Evolutionary conservation across 2,329 filamentous ascomycete species (phyloP).

Genomic region (Pezicula radicicola): DNA sequence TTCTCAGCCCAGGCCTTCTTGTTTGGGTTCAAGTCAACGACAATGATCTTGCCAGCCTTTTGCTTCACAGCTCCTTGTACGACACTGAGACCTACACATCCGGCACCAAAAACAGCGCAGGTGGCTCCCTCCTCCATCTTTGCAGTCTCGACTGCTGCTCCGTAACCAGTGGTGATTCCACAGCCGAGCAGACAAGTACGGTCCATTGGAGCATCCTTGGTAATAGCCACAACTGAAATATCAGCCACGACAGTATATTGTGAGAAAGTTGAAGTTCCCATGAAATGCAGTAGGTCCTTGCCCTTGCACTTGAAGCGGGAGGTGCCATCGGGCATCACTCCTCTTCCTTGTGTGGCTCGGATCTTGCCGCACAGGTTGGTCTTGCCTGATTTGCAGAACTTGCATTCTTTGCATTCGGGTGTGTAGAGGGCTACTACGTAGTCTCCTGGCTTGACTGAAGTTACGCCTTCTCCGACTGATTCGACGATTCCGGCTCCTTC

Average conservation of each 20-base stretch:
- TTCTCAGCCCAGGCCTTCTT: conserved; percentile 93
- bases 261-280: conserved; percentile 98
- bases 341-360: conserved; percentile 90
- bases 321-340: conserved; percentile 96
- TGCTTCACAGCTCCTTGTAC: conserved; percentile 80
- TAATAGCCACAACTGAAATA: conserved; percentile 95
- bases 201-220: conserved; percentile 89
- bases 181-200: conserved; percentile 93
- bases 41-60: conserved; percentile 49
- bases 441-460: conserved; percentile 89
- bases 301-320: conserved; percentile 93
- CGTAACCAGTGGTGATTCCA: conserved; percentile 98
- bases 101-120: conserved; percentile 90
- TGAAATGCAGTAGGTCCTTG: conserved; percentile 95
- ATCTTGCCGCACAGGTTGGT: conserved; percentile 99
- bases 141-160: conserved; percentile 90
- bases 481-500: conserved; percentile 91
- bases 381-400: conserved; percentile 99
- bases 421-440: conserved; percentile 91
- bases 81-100: conserved; percentile 92
- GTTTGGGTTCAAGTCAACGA: conserved; percentile 76
- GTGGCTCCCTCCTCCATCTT: conserved; percentile 87
- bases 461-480: conserved; percentile 92
- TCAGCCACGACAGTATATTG: conserved; percentile 99
- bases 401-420: conserved; percentile 95